phyloP scores from a whole-genome alignment of 2,329 filamentous ascomycete species.

The Alternaria hordeiaustralica region DNA sequence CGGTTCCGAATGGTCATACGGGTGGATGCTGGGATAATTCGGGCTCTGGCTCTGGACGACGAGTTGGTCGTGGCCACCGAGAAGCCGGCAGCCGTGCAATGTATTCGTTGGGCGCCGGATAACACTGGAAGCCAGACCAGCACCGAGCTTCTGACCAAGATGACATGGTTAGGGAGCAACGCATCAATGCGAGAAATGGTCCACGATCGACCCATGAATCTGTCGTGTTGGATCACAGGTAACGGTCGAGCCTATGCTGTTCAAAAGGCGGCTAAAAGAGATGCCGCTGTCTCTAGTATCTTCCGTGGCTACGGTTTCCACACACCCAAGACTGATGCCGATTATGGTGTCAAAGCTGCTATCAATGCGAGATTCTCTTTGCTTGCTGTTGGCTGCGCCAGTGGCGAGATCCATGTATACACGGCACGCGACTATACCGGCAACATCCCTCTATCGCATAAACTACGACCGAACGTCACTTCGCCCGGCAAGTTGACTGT shows the following conservation, averaged over 20 bases:
- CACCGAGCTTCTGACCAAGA: constrained; percentile 86
- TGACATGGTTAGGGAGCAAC: constrained; percentile 84
- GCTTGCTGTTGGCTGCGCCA: constrained; percentile 81
- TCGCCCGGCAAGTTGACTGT: constrained; percentile 74
- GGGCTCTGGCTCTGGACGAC: constrained; percentile 86
- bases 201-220: constrained; percentile 93
- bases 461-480: constrained; percentile 73
- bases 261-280: constrained; percentile 62
- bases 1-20: constrained; percentile 98
- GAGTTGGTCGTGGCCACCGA: constrained; percentile 90
- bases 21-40: constrained; percentile 92
- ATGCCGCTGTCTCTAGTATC: constrained; percentile 66
- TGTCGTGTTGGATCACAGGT: constrained; percentile 88
- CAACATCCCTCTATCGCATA: constrained; percentile 87
- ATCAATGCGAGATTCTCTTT: constrained; percentile 96
- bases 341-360: constrained; percentile 73
- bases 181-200: constrained; percentile 82
- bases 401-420: constrained; percentile 86
- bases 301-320: constrained; percentile 96
- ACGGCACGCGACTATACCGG: constrained; percentile 91
- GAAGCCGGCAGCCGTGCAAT: constrained; percentile 94
- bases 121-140: constrained; percentile 81
- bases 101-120: constrained; percentile 92
- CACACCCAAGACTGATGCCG: constrained; percentile 64
- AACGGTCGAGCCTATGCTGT: constrained; percentile 91